Base-by-base conservation (phyloP, 2,329 filamentous ascomycete species). In the Westerdykella ornata region DNA sequence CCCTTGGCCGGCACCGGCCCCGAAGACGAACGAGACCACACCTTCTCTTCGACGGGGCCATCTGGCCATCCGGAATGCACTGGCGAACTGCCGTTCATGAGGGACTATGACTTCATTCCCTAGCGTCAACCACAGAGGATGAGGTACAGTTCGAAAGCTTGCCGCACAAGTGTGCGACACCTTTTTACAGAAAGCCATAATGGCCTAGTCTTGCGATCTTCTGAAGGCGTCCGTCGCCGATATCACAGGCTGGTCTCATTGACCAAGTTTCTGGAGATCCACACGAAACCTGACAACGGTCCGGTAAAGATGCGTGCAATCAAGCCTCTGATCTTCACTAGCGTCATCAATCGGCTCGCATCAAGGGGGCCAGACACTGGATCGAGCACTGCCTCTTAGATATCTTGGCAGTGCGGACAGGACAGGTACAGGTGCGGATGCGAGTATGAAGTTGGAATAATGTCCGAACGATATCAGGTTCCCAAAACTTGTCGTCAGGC, bases 231-330 rank as follows among this genome's bases (percentile, higher is more conserved):
- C n/a, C n/a, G 31, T 33, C 8, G 9, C 8, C 31, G 17, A n/a
- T 18, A 16, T 16, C 7, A 26, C 22, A 4, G 22, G 22, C 12
- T 26, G 8, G 12, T 26, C 22, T 37, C 17, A 5, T 15, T 15
- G 15, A 14, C 12, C 34, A 30, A 15, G 35, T 11, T 16, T 30
- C 35, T 39, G 20, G 39, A 43, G 41, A 46, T 47, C 46, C 29
- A 43, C 41, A 39, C 38, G 33, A 29, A 37, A 47, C 44, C 40
- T 29, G 28, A 38, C 26, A 43, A 26, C 17, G 37, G 45, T 40
- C 38, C 14, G 15, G 37, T 16, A 22, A 34, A 20, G 37, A 44
- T 31, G 37, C 38, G 41, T 42, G 39, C 37, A 33, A 39, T 36
- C 31, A 37, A 26, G 38, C 13, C 18, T 37, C 35, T 39, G 30